phyloP scores from a whole-genome alignment of 148 eudicot species.

The Polygonum aviculare region DNA sequence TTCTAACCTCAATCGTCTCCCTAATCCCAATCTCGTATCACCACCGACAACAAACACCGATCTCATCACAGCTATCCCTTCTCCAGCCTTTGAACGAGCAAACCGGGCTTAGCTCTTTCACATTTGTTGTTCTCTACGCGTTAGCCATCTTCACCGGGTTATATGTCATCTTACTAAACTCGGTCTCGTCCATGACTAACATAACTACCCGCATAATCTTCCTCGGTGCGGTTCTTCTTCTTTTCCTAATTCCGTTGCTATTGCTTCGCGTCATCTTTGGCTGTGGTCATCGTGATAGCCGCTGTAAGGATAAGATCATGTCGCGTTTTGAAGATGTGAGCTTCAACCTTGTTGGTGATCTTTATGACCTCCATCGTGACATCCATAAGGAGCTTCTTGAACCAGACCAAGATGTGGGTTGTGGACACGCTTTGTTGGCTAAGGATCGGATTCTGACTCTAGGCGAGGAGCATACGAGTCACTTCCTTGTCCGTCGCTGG shows the following conservation, averaged over 20 bases:
- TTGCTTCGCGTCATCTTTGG: slow-evolving; percentile 19
- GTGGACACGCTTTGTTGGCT: slow-evolving; percentile 1
- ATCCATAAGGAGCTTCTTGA: slow-evolving; percentile 26
- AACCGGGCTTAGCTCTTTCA: slow-evolving; percentile 19
- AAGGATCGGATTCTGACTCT: slow-evolving; percentile 32
- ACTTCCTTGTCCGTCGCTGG: slow-evolving; percentile 24
- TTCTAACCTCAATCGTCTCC: slow-evolving; percentile 24
- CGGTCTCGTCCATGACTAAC: slow-evolving; percentile 10
- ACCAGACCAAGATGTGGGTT: not conserved
- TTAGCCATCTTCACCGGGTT: slow-evolving; percentile 39
- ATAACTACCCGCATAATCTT: slow-evolving; percentile 18
- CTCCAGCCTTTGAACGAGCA: not conserved
- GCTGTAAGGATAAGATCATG: slow-evolving; percentile 3
- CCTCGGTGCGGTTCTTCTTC: slow-evolving; percentile 34
- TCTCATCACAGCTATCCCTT: slow-evolving; percentile 2
- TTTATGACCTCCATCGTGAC: slow-evolving; percentile 30
- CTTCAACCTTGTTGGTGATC: slow-evolving; percentile 29
- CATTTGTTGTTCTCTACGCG: slow-evolving; percentile 26
- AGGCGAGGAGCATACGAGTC: slow-evolving; percentile 37
- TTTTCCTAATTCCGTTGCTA: slow-evolving; percentile 26
- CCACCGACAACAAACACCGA: slow-evolving; percentile 12
- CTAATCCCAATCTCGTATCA: slow-evolving; percentile 35
- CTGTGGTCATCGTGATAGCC: not conserved
- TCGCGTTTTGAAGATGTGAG: slow-evolving; percentile 20
- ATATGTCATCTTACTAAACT: slow-evolving; percentile 32